Percentiles rank a stretch among this genome's conserved stretches.
These are phyloP conservation scores for Mycena floridula DNA, from an alignment of 768 basidiomycete genomes.

Conservation along the genomic window DNA sequence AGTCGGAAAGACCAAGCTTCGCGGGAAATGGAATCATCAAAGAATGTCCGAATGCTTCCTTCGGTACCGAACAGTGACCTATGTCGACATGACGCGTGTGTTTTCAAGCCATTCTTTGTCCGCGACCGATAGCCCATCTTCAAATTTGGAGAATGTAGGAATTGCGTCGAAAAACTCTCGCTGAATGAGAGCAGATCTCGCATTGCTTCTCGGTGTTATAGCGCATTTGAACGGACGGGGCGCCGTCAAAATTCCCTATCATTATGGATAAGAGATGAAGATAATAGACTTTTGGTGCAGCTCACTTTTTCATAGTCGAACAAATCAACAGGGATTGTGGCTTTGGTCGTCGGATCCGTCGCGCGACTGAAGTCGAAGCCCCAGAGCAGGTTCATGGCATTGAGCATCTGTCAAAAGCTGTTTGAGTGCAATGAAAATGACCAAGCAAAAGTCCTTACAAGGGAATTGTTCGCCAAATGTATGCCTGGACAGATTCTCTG, in stretches of 20 bases:
- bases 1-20: too few species aligned
- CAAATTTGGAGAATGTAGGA: conserved; percentile 9
- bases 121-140: not conserved
- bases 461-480: conserved; percentile 11
- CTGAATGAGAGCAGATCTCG: conserved; percentile 11
- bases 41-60: too few species aligned
- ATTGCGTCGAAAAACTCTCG: conserved; percentile 8
- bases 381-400: conserved; percentile 23
- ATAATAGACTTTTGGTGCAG: not conserved
- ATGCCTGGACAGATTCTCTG: conserved; percentile 17
- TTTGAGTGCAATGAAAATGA: not conserved
- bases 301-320: conserved; percentile 10
- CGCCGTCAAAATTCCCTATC: conserved; percentile 8
- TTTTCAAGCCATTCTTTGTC: too few species aligned
- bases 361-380: conserved; percentile 19
- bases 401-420: conserved; percentile 11
- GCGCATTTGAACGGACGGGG: conserved; percentile 14
- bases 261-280: not conserved
- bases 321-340: conserved; percentile 8
- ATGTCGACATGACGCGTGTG: too few species aligned
- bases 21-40: too few species aligned
- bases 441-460: conserved; percentile 7
- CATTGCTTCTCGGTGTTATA: conserved; percentile 13
- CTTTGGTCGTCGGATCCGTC: conserved; percentile 2
- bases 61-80: too few species aligned